These are phyloP conservation scores for Boechera retrofracta DNA, from an alignment of 345 rosid species.

Conservation along the genomic window DNA sequence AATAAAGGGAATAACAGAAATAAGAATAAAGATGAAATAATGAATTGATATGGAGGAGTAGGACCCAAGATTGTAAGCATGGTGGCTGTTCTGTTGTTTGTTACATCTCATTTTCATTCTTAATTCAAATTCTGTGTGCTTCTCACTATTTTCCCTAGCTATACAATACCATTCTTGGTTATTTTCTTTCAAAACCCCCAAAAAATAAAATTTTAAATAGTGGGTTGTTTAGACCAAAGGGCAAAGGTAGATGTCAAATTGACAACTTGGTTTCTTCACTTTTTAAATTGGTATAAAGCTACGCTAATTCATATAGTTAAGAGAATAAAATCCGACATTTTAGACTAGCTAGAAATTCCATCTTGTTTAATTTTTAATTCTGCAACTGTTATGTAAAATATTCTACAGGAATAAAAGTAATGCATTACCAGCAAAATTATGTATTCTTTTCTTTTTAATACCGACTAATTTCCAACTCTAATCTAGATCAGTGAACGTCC, in stretches of 20 bases:
- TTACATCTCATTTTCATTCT: conserved; percentile 33
- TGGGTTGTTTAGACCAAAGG: background rate
- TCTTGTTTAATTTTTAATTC: background rate
- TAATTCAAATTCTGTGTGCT: conserved; percentile 44
- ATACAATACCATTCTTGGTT: conserved; percentile 17
- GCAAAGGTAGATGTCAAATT: background rate
- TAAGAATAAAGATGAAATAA: conserved; percentile 16
- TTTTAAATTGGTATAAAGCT: background rate
- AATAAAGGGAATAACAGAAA: conserved; percentile 1
- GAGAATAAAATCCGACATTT: background rate
- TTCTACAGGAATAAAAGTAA: background rate
- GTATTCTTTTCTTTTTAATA: background rate
- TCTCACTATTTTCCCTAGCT: background rate
- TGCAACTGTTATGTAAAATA: background rate
- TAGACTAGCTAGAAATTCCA: background rate
- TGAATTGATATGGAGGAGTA: conserved; percentile 15
- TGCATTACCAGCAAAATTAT: background rate
- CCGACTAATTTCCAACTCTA: background rate
- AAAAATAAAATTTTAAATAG: background rate
- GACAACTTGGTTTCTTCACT: background rate
- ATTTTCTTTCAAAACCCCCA: background rate
- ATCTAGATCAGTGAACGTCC: background rate
- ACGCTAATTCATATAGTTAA: background rate
- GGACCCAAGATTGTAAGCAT: conserved; percentile 32
- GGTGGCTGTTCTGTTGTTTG: conserved; percentile 38